Base-by-base conservation (phyloP, 352 stramenopile species). In the Pythium chondricola region DNA sequence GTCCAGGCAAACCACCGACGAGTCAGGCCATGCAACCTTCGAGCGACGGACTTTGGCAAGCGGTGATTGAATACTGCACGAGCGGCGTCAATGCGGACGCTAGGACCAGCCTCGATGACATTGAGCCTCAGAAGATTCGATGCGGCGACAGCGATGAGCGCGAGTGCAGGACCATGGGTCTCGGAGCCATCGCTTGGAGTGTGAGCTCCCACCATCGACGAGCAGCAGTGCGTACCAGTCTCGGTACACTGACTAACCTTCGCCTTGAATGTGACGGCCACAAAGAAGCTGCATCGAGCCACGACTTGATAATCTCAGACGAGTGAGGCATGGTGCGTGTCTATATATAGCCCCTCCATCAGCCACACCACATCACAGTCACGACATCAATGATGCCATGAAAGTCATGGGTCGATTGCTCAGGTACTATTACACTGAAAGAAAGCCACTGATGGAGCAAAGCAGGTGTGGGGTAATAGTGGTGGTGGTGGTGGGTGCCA, bases 91-190 rank as follows among this genome's bases (percentile, higher is more conserved):
- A 63, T 46, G 6, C 43, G 56, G 13, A 18, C 14, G 1, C 25
- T 30, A 6, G 27, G 27, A 14, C 24, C 33, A 16, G 55, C 37
- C n/a, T 43, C 35, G 1, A 45, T 5, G 35, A 63, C 6, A 6
- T 18, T 40, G 6, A 48, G 36, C 14, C 21, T 41, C 1, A 27
- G 21, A 24, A 43, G 24, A 24, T 40, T 26, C 7, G 27, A 24
- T 6, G 40, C 44, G 6, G 36, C 43, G 2, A 24, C 24, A 6
- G 47, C 36, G 22, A 63, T n/a, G 20, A 63, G 47, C 4, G 42
- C 37, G 6, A 48, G 36, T 1, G 55, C 47, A 26, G 55, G 55
- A 9, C 55, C 55, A 13, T 20, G 37, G 13, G 13, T 13, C 20
- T 17, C n/a, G 6, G 24, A 13, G 2, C n/a, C 17, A 13, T 20